phyloP scores from a whole-genome alignment of 2,329 filamentous ascomycete genomes.

The Cryphonectria parasitica region DNA sequence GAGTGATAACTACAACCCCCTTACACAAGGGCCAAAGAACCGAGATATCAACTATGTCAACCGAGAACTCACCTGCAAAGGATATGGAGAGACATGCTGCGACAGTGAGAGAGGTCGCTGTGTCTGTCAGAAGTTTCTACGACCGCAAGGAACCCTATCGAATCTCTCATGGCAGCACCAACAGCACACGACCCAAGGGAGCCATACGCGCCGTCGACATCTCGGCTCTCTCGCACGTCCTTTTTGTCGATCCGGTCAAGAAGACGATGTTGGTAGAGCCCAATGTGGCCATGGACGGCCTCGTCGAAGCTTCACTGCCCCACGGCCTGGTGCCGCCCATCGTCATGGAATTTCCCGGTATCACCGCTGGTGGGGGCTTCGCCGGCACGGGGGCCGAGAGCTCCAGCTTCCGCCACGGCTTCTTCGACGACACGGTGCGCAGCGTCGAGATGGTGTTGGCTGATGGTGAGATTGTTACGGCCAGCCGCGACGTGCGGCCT shows the following conservation, averaged over 20 bases:
- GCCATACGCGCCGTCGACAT: constrained; percentile 65
- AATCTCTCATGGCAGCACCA: constrained; percentile 78
- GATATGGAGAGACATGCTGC: constrained; percentile 55
- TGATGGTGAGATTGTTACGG: constrained; percentile 64
- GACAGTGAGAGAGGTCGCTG: constrained; percentile 52
- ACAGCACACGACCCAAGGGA: constrained; percentile 68
- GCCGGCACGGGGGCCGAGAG: constrained; percentile 74
- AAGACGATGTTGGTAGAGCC: constrained; percentile 72
- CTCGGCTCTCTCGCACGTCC: constrained; percentile 63
- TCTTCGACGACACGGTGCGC: constrained; percentile 69
- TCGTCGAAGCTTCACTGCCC: constrained; percentile 68
- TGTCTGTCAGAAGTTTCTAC: constrained; percentile 53
- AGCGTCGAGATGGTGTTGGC: constrained; percentile 72
- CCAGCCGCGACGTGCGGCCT: constrained; percentile 39
- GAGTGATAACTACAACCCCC: background rate
- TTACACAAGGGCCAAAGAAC: background rate
- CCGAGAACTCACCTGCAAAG: background rate
- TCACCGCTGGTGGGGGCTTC: constrained; percentile 73
- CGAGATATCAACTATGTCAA: background rate
- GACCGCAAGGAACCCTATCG: constrained; percentile 63
- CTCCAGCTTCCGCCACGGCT: constrained; percentile 70
- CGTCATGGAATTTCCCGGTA: constrained; percentile 78
- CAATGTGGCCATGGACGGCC: constrained; percentile 69
- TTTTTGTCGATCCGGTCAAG: constrained; percentile 59
- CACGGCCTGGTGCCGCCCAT: constrained; percentile 71